Evolutionary conservation across 2,329 filamentous ascomycete species (phyloP).

Genomic region (Dothidotthia symphoricarpi): DNA sequence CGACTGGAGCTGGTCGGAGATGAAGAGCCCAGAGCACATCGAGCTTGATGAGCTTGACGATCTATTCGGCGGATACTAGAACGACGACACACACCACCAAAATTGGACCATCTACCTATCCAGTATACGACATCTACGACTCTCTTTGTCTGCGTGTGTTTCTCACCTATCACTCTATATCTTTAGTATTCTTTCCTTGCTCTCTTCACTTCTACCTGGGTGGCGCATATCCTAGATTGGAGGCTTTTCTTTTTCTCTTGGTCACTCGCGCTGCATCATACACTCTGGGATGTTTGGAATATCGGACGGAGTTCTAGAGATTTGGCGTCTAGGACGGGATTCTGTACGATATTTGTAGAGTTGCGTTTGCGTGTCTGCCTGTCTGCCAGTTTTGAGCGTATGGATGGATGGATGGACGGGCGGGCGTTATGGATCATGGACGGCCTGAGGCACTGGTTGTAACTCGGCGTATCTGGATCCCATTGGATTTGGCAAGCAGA

Average conservation of each 20-base stretch:
- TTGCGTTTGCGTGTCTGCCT: constrained; percentile 27
- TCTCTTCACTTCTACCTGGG: constrained; percentile 15
- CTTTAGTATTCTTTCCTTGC: constrained; percentile 23
- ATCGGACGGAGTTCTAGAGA: constrained; percentile 32
- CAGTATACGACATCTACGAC: constrained; percentile 32
- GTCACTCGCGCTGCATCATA: constrained; percentile 34
- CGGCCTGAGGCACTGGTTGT: constrained; percentile 30
- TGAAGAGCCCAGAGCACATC: constrained; percentile 78
- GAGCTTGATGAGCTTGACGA: constrained; percentile 91
- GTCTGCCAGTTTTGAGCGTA: constrained; percentile 1
- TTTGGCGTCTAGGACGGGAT: constrained; percentile 25
- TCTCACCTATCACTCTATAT: constrained; percentile 12
- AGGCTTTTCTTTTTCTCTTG: constrained; percentile 19
- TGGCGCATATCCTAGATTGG: constrained; percentile 29
- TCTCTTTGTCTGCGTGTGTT: constrained; percentile 23
- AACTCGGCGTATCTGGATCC: constrained; percentile 24
- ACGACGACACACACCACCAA: constrained; percentile 4
- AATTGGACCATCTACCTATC: constrained; percentile 6
- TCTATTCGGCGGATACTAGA: constrained; percentile 72
- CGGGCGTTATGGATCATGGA: constrained; percentile 8
- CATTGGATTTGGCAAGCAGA: constrained; percentile 1
- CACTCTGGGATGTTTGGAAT: constrained; percentile 24
- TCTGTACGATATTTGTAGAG: constrained; percentile 32
- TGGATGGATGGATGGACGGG: constrained; percentile 17
- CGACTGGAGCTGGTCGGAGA: constrained; percentile 43